Base-by-base conservation (phyloP, 352 stramenopile species). In the Thraustochytrium striatum region DNA sequence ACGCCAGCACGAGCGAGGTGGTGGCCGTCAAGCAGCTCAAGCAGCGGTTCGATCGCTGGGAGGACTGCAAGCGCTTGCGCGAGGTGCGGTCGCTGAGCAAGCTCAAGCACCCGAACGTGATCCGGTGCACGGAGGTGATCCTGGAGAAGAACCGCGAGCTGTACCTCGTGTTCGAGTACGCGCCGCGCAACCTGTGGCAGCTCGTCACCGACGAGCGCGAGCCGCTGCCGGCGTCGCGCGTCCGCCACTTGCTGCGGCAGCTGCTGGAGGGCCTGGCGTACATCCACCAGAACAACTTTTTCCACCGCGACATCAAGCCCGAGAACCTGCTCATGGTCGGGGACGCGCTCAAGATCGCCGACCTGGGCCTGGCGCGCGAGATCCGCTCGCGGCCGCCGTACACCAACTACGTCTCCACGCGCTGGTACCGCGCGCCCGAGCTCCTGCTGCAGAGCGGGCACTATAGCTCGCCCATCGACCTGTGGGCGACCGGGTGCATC, bases 231-330 rank as follows among this genome's bases (percentile, higher is more conserved):
- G 25, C 50, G 53, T 5, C 69, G 5, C 5, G 9, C n/a, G 43
- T 79, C n/a, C 50, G 50, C 7, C 21, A 36, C n/a, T 44, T 83
- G n/a, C 32, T 98, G 36, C 91, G 94, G 75, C 93, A 96, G 83
- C 88, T 97, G 47, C 88, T 97, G 16, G 87, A 91, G 35, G 91
- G 93, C 57, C 91, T 98, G 30, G 91, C 91, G 59, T 97, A 92
- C 81, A 98, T 95, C 85, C 95, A 98, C 87, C 89, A 90, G 50
- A 94, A 97, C 83, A 88, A 94, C 55, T 93, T 98, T 62, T 85
- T 97, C 52, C 92, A 97, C 68, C 87, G 92, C n/a, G 93, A 97
- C 69, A 97, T 97, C 61, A 97, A 97, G 82, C 93, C 92, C 3
- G 93, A 97, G 69, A 97, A 97, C 75, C 84, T 97, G 75, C 88